A percentile compares a stretch with the other conserved stretches of the same genome.
Conservation (phyloP, 495 filamentous ascomycete species). For the Aspergillus hancockii region DNA sequence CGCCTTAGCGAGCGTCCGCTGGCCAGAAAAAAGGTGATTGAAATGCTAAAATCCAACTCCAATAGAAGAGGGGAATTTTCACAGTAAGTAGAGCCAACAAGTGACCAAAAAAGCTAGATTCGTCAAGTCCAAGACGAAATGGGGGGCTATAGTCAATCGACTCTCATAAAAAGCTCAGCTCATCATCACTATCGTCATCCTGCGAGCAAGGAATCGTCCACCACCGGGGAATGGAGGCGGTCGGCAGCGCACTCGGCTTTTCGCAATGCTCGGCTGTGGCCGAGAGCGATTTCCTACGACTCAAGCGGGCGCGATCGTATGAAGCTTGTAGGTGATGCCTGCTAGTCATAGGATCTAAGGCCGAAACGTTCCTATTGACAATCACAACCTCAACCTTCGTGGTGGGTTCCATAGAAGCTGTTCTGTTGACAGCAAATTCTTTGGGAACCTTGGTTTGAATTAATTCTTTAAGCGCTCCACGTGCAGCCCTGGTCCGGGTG, state of each 20-base stretch:
- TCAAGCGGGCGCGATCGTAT: conserved; percentile 9
- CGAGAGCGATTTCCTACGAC: conserved; percentile 4
- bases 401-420: conserved; percentile 1
- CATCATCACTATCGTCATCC: conserved; percentile 45
- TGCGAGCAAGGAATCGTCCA: conserved; percentile 31
- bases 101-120: not conserved
- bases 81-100: conserved; percentile 1
- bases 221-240: not conserved
- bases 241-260: not conserved
- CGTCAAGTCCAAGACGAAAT: not conserved
- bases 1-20: not conserved
- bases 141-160: not conserved
- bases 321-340: not conserved
- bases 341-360: not conserved
- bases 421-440: not conserved
- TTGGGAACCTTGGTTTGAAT: conserved; percentile 12
- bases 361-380: conserved; percentile 27
- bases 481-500: conserved; percentile 24
- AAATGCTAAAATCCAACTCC: not conserved
- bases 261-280: not conserved
- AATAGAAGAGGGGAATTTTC: not conserved
- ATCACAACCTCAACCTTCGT: conserved; percentile 41
- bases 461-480: conserved; percentile 24
- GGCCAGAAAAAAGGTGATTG: not conserved
- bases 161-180: conserved; percentile 43